Evolutionary conservation across 2,329 filamentous ascomycete species (phyloP), one percentile per base, ranked within the genome.

Genomic region (Ascochyta pisi): DNA sequence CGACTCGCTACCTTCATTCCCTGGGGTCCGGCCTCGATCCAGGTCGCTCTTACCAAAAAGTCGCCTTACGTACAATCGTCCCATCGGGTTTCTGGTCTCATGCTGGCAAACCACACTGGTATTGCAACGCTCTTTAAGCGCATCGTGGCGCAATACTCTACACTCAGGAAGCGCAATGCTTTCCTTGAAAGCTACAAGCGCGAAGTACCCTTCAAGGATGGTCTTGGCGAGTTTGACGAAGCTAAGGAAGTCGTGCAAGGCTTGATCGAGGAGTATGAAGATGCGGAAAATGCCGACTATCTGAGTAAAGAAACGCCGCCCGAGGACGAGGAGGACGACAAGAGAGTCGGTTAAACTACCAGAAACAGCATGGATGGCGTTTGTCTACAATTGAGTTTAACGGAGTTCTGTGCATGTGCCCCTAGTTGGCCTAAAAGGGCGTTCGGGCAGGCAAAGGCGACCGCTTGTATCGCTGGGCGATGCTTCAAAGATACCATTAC

Each of bases 131-230:
- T 99, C 9, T 99, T 99, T 82, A 96, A 96, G 76, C 87, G 94
- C 40, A 96, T 98, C 60, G 85, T 97, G 13, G 85, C 86, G 61
- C 94, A 96, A 73, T 99, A 98, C 77, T 93, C 96, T 68, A 89
- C 90, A 24, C 89, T 99, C 82, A 86, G 95, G 55, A 98, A 98
- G 79, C 90, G 94, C 47, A 98, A 98, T 75, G 95, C 95, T 45
- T 99, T 98, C 77, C 84, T 99, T 70, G 95, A 99, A 68, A 88
- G 87, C 42, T 99, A 99, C 79, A 98, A 96, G 80, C 95, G 95
- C 76, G 96, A 96, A 57, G 89, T 92, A 0, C 92, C 93, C 1
- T 99, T 99, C 76, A 84, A 91, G 0, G 94, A 98, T 63, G 95
- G 93, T 39, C 80, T 99, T 38, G 86, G 90, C 65, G 94, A 99